Conservation (phyloP, 2,329 filamentous ascomycete genomes). For the Chrysosporium keratinophilum region DNA sequence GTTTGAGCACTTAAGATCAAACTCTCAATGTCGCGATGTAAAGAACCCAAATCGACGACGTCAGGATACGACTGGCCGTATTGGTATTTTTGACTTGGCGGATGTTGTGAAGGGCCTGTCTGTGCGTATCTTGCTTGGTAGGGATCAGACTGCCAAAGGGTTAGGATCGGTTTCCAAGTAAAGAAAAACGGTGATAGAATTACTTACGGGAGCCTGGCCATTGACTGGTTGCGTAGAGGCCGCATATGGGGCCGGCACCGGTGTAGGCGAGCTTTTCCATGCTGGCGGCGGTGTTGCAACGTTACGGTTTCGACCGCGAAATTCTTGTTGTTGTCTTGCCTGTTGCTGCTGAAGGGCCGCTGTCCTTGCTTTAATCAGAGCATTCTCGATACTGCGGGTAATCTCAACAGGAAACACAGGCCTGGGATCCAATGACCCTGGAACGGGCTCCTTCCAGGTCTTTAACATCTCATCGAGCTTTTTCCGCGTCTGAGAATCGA, state of each 20-base stretch:
- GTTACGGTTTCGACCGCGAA: slow-evolving; percentile 43
- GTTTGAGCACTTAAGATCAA: slow-evolving; percentile 63
- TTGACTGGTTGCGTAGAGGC: slow-evolving; percentile 28
- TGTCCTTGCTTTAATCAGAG: slow-evolving; percentile 70
- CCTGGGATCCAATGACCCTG: slow-evolving; percentile 81
- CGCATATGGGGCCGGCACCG: slow-evolving; percentile 38
- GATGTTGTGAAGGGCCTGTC: slow-evolving; percentile 1
- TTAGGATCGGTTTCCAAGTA: background rate
- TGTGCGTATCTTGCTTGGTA: slow-evolving; percentile 3
- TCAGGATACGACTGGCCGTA: slow-evolving; percentile 27
- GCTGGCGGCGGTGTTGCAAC: slow-evolving; percentile 42
- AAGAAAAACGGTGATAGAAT: background rate
- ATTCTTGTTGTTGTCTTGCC: slow-evolving; percentile 46
- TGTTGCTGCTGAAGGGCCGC: slow-evolving; percentile 42
- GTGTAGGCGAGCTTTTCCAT: slow-evolving; percentile 65
- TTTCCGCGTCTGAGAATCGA: slow-evolving; percentile 68
- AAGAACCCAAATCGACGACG: slow-evolving; percentile 50
- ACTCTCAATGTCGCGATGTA: slow-evolving; percentile 73
- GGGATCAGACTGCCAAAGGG: background rate
- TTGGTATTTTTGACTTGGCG: slow-evolving; percentile 1
- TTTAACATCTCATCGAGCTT: slow-evolving; percentile 96
- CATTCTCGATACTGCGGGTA: slow-evolving; percentile 85
- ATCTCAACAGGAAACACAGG: slow-evolving; percentile 84
- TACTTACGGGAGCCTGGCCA: slow-evolving; percentile 23
- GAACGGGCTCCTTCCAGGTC: slow-evolving; percentile 96